These are phyloP conservation scores for Aschersonia sp. DNA, from an alignment of 2,329 filamentous ascomycete species.

Conservation along the genomic window DNA sequence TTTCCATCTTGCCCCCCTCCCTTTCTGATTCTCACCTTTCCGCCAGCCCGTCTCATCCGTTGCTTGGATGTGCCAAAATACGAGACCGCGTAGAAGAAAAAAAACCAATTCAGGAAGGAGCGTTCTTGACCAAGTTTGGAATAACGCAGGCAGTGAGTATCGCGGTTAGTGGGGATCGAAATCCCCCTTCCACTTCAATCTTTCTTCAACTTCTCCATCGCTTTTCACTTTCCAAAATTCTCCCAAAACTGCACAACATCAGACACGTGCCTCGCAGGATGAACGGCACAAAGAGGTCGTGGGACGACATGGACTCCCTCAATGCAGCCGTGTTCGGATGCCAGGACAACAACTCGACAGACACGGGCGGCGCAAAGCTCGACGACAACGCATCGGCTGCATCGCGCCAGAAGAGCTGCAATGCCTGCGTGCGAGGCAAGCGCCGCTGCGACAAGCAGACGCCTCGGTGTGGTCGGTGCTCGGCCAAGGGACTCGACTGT, in stretches of 20 bases:
- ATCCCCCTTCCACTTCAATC: neutral
- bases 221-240: too few relatives aligned
- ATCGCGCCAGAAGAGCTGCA: conserved; percentile 36
- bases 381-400: conserved; percentile 15
- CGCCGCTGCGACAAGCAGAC: conserved; percentile 30
- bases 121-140: neutral
- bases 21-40: too few relatives aligned
- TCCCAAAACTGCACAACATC: too few relatives aligned
- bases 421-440: conserved; percentile 32
- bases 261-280: neutral
- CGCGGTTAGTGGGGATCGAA: neutral
- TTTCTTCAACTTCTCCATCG: too few relatives aligned
- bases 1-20: too few relatives aligned
- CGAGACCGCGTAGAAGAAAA: too few relatives aligned
- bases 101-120: neutral
- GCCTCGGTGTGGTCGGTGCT: conserved; percentile 27
- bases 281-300: conserved; percentile 2
- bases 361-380: conserved; percentile 10
- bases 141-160: neutral
- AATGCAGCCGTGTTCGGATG: neutral
- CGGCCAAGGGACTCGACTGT: conserved; percentile 25
- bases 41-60: too few relatives aligned
- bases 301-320: conserved; percentile 2
- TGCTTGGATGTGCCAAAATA: too few relatives aligned
- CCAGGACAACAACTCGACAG: neutral